Base-by-base conservation (phyloP, 2,329 filamentous ascomycete species). In the Lecanicillium sp. region DNA sequence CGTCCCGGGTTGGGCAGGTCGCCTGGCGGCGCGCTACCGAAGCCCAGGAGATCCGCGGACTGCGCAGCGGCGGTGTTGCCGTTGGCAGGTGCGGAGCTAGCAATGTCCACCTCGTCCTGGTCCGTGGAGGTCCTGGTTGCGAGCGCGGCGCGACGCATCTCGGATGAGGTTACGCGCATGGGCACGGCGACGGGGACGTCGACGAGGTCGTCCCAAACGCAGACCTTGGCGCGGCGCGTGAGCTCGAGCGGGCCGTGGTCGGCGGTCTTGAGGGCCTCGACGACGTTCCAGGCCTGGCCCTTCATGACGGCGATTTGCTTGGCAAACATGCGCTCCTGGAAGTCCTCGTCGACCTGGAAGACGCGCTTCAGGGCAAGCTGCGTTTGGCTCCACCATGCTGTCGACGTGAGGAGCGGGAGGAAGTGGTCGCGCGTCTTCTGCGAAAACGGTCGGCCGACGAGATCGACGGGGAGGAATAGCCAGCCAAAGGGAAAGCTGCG, bases 301-400 rank as follows among this genome's bases (percentile, higher is more conserved):
- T 98, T 98, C 89, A 98, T 95, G 51, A 98, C 93, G 1, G 93
- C 91, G 52, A 98, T 94, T 62, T 98, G 93, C 56, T 88, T 83
- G n/a, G 89, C 89, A 68, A 95, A 98, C 93, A 98, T 98, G 67
- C 88, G 86, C 69, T 98, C 93, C 64, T 97, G 89, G 66, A 98
- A 98, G 67, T 98, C 93, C 2, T 85, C 83, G 65, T 98, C 93
- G 62, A 94, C 81, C 55, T 88, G 84, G 64, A 98, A 98, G 38
- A 96, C 84, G 52, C 82, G 79, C 46, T 93, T 87, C 32, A 98
- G 73, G 19, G 89, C 87, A 51, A 88, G 73, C 59, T 95, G 90
- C 4, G 93, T 98, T 58, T 96, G 89, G 54, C 84, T 87, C 93
- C 93, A 98, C 93, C 93, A 98, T 44, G 87, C 80, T 21, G 90